Conservation (phyloP, 305 asterid species). For the Coffea humblotiana region DNA sequence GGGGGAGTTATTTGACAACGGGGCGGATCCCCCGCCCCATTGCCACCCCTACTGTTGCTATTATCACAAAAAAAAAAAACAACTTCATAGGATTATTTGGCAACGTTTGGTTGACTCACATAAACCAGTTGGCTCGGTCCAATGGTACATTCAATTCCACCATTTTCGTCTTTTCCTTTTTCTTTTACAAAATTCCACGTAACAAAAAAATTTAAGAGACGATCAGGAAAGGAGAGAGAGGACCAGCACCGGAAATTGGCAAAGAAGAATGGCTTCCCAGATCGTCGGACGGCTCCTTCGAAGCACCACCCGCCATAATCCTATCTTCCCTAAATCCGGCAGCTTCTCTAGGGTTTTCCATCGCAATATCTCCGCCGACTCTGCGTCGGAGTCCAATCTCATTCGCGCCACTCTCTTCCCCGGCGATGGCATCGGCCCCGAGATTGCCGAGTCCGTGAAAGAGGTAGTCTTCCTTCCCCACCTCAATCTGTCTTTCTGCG, state of each 20-base stretch:
- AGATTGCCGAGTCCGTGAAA: constrained; percentile 87
- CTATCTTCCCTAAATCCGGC: constrained; percentile 33
- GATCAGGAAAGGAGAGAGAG: neutral
- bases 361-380: constrained; percentile 48
- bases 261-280: constrained; percentile 61
- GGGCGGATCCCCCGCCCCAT: too few relatives aligned
- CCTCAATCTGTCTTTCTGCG: neutral
- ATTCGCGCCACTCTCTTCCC: constrained; percentile 97
- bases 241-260: neutral
- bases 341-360: constrained; percentile 19
- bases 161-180: too few relatives aligned
- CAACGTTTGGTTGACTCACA: too few relatives aligned
- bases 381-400: constrained; percentile 49
- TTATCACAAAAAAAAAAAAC: too few relatives aligned
- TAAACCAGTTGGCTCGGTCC: too few relatives aligned
- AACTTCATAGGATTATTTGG: too few relatives aligned
- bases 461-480: constrained; percentile 37
- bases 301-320: constrained; percentile 30
- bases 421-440: constrained; percentile 99
- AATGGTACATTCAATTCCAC: too few relatives aligned
- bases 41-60: too few relatives aligned
- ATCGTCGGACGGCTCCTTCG: constrained; percentile 59
- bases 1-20: too few relatives aligned
- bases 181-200: too few relatives aligned
- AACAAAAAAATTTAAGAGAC: too few relatives aligned